Percentiles rank a stretch among this genome's conserved stretches.
These are phyloP conservation scores for Coemansia sp. DNA, from an alignment of 192 early-diverging fungal genomes.

Conservation along the genomic window DNA sequence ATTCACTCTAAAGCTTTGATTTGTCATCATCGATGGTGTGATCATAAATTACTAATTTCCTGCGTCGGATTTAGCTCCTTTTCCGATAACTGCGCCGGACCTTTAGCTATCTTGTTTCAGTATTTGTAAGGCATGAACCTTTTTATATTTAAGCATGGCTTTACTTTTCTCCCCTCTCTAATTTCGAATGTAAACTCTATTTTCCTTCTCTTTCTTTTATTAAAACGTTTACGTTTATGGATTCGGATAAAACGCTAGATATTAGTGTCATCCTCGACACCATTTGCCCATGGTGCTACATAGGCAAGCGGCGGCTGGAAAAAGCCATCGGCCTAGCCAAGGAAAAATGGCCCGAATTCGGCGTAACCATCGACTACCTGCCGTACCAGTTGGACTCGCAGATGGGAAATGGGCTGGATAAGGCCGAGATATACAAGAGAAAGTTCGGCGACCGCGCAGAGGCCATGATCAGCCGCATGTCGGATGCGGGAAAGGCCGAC, in stretches of 20 bases:
- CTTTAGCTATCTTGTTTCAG: too few species aligned
- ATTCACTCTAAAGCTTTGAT: too few species aligned
- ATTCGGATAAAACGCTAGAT: conserved; percentile 40
- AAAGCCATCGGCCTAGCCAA: conserved; percentile 58
- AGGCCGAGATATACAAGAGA: conserved; percentile 56
- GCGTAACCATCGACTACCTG: conserved; percentile 63
- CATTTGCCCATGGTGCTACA: conserved; percentile 77
- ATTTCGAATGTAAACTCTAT: conserved; percentile 2
- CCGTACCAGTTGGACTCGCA: conserved; percentile 75
- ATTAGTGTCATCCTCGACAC: conserved; percentile 70
- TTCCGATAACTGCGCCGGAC: too few species aligned
- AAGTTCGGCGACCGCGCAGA: conserved; percentile 69
- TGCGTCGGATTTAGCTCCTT: too few species aligned
- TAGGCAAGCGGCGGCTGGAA: conserved; percentile 76
- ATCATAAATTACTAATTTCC: too few species aligned
- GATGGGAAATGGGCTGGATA: conserved; percentile 56
- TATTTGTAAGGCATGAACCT: too few species aligned
- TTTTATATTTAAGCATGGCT: background rate
- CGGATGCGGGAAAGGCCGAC: conserved; percentile 60
- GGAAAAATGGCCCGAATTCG: conserved; percentile 54
- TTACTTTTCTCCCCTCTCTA: background rate
- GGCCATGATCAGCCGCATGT: conserved; percentile 60
- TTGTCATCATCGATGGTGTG: too few species aligned
- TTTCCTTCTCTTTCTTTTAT: background rate
- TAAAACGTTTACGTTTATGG: conserved; percentile 12